Conservation (phyloP, 768 basidiomycete species). For the Russula foetens region DNA sequence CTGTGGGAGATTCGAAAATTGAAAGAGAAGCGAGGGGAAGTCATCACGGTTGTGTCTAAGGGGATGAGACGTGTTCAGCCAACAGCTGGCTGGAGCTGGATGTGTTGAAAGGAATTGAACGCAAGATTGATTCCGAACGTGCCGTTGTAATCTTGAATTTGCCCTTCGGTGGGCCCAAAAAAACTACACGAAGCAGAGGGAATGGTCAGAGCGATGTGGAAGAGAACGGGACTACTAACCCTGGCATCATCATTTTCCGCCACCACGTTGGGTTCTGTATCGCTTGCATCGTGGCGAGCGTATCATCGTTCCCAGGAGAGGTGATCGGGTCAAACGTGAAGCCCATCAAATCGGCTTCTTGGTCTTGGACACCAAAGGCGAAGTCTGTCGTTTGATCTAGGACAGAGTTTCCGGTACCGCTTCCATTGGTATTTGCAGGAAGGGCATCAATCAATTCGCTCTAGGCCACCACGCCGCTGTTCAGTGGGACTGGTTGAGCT, state of each 20-base stretch:
- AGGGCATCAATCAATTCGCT: neutral
- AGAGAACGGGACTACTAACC: constrained; percentile 31
- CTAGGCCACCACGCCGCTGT: neutral
- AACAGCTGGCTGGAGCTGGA: too few species aligned
- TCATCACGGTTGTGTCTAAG: too few species aligned
- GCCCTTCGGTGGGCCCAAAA: constrained; percentile 8
- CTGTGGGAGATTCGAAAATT: too few species aligned
- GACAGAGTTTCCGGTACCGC: constrained; percentile 2
- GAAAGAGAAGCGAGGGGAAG: too few species aligned
- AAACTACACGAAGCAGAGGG: neutral
- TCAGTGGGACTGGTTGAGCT: neutral
- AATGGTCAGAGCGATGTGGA: neutral
- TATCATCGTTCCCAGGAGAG: constrained; percentile 29
- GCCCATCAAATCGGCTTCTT: neutral
- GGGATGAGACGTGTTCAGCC: too few species aligned
- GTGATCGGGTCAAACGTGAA: constrained; percentile 9
- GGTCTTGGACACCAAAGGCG: neutral
- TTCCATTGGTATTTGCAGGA: neutral
- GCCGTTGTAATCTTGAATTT: too few species aligned
- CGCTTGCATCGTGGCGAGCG: constrained; percentile 64
- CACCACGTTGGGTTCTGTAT: constrained; percentile 67
- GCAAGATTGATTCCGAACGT: too few species aligned
- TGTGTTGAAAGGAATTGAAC: too few species aligned
- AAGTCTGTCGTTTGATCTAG: neutral
- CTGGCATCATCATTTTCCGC: constrained; percentile 82